Conservation (phyloP, 257 asterid genomes). For the Catharanthus roseus region DNA sequence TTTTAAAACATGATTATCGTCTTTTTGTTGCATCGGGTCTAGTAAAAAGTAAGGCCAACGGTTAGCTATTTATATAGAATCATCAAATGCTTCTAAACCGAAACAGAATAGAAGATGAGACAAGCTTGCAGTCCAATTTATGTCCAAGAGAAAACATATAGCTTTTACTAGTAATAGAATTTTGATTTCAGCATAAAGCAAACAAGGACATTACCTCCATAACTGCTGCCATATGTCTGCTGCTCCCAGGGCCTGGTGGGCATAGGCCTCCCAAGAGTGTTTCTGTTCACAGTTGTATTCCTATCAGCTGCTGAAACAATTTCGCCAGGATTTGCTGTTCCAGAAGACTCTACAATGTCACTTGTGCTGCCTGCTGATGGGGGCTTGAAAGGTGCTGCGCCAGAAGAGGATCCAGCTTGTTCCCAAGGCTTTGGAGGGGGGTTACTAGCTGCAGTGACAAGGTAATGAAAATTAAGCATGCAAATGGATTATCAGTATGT, state of each 20-base stretch:
- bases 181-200: neutral
- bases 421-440: slow-evolving; percentile 97
- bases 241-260: slow-evolving; percentile 97
- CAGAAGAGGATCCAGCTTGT: slow-evolving; percentile 73
- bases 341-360: slow-evolving; percentile 86
- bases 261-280: slow-evolving; percentile 64
- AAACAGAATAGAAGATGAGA: neutral
- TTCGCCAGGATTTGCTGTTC: slow-evolving; percentile 91
- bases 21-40: neutral
- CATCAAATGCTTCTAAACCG: neutral
- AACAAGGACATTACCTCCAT: slow-evolving; percentile 49
- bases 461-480: neutral
- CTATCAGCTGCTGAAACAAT: slow-evolving; percentile 55
- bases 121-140: neutral
- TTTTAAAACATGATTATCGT: neutral
- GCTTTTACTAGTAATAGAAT: neutral
- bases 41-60: neutral
- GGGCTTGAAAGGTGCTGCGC: slow-evolving; percentile 81
- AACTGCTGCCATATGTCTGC: slow-evolving; percentile 41
- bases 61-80: neutral
- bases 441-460: slow-evolving; percentile 16
- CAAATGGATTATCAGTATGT: neutral
- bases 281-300: slow-evolving; percentile 40
- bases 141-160: neutral
- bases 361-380: slow-evolving; percentile 83